phyloP scores from a whole-genome alignment of 495 filamentous ascomycete genomes.

The Penicillium angulare region DNA sequence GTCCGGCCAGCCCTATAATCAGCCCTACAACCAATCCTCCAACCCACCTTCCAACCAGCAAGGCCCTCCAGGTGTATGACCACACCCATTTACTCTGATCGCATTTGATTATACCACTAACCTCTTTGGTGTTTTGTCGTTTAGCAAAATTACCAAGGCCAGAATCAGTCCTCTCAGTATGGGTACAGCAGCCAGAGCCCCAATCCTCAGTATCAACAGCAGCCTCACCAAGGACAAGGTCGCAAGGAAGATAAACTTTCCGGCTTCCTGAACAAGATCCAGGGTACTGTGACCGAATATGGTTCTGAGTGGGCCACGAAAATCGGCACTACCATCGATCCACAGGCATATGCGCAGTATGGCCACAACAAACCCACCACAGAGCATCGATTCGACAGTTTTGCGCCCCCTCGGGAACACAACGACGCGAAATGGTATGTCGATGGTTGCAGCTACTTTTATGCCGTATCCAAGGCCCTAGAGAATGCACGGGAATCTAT shows the following conservation, averaged over 20 bases:
- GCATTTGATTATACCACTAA: not conserved
- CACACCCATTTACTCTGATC: not conserved
- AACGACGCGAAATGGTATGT: slow-evolving; percentile 89
- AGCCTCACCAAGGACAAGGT: slow-evolving; percentile 29
- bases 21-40: slow-evolving; percentile 13
- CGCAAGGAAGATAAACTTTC: slow-evolving; percentile 45
- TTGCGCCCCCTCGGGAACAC: slow-evolving; percentile 64
- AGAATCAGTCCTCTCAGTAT: slow-evolving; percentile 11
- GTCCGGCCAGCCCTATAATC: slow-evolving; percentile 15
- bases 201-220: slow-evolving; percentile 16
- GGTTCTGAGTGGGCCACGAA: slow-evolving; percentile 51
- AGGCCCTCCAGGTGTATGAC: slow-evolving; percentile 15
- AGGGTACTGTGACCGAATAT: slow-evolving; percentile 50
- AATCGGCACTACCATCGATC: slow-evolving; percentile 49
- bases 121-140: not conserved
- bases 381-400: slow-evolving; percentile 75
- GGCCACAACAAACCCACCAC: slow-evolving; percentile 41
- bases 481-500: slow-evolving; percentile 82
- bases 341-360: slow-evolving; percentile 49
- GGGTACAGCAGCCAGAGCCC: slow-evolving; percentile 15
- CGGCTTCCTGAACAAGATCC: slow-evolving; percentile 56
- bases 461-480: slow-evolving; percentile 79
- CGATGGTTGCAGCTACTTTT: slow-evolving; percentile 90
- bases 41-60: not conserved
- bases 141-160: slow-evolving; percentile 5